Percentiles rank a stretch among this genome's conserved stretches.
These are phyloP conservation scores for Fulvia fulva DNA, from an alignment of 2,329 filamentous ascomycete genomes.

Conservation along the genomic window DNA sequence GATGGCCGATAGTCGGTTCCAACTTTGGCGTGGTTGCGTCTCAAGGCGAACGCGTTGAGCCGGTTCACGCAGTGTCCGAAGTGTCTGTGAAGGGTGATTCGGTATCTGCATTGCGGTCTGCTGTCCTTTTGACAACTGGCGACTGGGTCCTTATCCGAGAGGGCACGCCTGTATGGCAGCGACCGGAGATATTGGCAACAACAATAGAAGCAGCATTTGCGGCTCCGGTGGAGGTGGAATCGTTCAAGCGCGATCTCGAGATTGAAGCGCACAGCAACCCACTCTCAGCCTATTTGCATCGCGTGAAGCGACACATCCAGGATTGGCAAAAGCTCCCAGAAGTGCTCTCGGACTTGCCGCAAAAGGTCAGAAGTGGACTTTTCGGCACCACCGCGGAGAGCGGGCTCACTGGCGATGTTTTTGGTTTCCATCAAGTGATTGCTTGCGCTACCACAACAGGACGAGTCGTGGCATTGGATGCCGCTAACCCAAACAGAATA, in stretches of 20 bases:
- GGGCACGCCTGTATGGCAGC: constrained; percentile 73
- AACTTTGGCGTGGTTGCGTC: constrained; percentile 27
- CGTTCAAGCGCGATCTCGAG: constrained; percentile 74
- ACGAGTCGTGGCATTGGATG: constrained; percentile 74
- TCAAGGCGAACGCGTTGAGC: constrained; percentile 27
- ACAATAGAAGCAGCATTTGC: constrained; percentile 77
- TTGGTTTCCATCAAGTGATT: constrained; percentile 84
- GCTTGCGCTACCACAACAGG: constrained; percentile 76
- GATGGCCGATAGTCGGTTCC: constrained; percentile 60
- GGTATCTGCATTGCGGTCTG: constrained; percentile 73
- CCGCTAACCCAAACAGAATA: constrained; percentile 67
- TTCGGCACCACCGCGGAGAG: constrained; percentile 37
- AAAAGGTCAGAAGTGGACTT: constrained; percentile 57
- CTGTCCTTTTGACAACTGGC: constrained; percentile 59
- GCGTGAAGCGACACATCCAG: constrained; percentile 73
- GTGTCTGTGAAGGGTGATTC: constrained; percentile 67
- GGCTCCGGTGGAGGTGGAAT: constrained; percentile 60
- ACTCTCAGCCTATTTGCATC: constrained; percentile 78
- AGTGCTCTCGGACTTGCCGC: constrained; percentile 67
- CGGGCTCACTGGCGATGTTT: constrained; percentile 63
- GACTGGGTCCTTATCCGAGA: constrained; percentile 85
- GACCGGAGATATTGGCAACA: constrained; percentile 76
- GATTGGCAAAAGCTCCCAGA: constrained; percentile 74
- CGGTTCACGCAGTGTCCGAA: constrained; percentile 72
- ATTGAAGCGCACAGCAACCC: constrained; percentile 81